A percentile compares a stretch with the other conserved stretches of the same genome.
Evolutionary conservation across 148 eudicot species (phyloP).

Genomic region (Persicaria tinctoria): DNA sequence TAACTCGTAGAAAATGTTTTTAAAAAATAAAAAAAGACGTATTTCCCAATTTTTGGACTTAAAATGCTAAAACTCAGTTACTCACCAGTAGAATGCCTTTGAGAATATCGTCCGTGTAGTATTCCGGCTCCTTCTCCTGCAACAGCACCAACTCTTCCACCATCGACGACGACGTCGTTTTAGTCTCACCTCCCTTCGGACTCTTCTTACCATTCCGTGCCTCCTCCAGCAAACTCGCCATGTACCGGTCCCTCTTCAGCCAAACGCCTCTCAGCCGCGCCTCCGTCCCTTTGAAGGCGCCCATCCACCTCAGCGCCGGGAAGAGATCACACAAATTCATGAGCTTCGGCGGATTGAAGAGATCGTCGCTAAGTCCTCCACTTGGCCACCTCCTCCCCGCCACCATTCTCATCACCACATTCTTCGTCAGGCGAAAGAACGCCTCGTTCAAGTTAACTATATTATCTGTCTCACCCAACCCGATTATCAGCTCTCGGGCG

Average conservation of each 20-base stretch:
- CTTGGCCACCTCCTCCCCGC: constrained; percentile 21
- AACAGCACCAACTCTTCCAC: constrained; percentile 26
- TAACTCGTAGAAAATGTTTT: too few relatives aligned
- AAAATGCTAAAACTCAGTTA: background rate
- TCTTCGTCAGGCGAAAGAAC: constrained; percentile 22
- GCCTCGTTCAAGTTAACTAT: constrained; percentile 25
- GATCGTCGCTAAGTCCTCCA: constrained; percentile 2
- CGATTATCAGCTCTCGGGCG: constrained; percentile 2
- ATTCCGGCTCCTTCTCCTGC: constrained; percentile 23
- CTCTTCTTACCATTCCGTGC: background rate
- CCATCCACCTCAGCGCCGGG: constrained; percentile 23
- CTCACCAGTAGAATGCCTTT: constrained; percentile 25
- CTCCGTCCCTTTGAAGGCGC: constrained; percentile 13
- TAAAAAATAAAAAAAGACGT: too few relatives aligned
- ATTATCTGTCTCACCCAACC: background rate
- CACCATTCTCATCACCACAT: constrained; percentile 35
- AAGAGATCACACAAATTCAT: constrained; percentile 13
- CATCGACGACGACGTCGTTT: constrained; percentile 21
- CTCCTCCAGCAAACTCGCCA: constrained; percentile 30
- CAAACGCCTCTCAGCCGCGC: background rate
- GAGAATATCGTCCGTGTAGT: constrained; percentile 22
- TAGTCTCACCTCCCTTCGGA: background rate
- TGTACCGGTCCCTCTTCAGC: constrained; percentile 16
- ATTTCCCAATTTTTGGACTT: too few relatives aligned
- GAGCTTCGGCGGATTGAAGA: constrained; percentile 1